phyloP scores from a whole-genome alignment of 2,329 filamentous ascomycete species.

The Colletotrichum musicola region DNA sequence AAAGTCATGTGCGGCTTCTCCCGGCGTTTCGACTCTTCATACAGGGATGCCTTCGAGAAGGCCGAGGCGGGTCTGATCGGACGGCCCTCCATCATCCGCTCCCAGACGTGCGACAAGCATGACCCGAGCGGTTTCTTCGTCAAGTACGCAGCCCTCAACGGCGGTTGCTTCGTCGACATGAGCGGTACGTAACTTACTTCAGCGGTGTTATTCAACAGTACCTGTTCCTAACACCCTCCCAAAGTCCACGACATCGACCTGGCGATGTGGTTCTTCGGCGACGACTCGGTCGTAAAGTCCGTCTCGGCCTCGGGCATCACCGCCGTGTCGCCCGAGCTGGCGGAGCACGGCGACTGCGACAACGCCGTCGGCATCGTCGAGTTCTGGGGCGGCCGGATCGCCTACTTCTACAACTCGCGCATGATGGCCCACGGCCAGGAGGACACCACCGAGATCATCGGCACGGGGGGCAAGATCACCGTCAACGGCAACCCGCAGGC shows the following conservation, averaged over 20 bases:
- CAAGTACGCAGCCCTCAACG: slow-evolving; percentile 72
- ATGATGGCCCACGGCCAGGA: slow-evolving; percentile 79
- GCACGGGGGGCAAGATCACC: slow-evolving; percentile 73
- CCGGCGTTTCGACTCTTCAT: slow-evolving; percentile 71
- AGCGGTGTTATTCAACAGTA: too few relatives aligned
- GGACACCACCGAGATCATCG: slow-evolving; percentile 76
- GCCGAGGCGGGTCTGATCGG: slow-evolving; percentile 69
- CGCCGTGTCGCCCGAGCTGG: slow-evolving; percentile 48
- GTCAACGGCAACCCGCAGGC: slow-evolving; percentile 70
- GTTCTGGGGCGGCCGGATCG: slow-evolving; percentile 72
- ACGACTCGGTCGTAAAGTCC: slow-evolving; percentile 48
- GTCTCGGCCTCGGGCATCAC: slow-evolving; percentile 48
- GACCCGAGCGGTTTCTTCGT: slow-evolving; percentile 77
- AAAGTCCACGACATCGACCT: slow-evolving; percentile 40
- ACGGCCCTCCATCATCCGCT: slow-evolving; percentile 69
- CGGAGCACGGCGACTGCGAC: slow-evolving; percentile 48
- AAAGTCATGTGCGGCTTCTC: slow-evolving; percentile 68
- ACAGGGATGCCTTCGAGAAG: slow-evolving; percentile 69
- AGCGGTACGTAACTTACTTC: slow-evolving; percentile 9
- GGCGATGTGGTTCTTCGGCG: slow-evolving; percentile 50
- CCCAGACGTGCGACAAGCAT: slow-evolving; percentile 76
- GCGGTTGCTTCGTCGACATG: slow-evolving; percentile 76
- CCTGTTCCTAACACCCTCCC: neutral
- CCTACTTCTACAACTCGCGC: slow-evolving; percentile 72
- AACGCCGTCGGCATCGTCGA: slow-evolving; percentile 69